Evolutionary conservation across 352 stramenopile species (phyloP), one percentile per base, ranked within the genome.

Genomic region (Pythium aquatile): DNA sequence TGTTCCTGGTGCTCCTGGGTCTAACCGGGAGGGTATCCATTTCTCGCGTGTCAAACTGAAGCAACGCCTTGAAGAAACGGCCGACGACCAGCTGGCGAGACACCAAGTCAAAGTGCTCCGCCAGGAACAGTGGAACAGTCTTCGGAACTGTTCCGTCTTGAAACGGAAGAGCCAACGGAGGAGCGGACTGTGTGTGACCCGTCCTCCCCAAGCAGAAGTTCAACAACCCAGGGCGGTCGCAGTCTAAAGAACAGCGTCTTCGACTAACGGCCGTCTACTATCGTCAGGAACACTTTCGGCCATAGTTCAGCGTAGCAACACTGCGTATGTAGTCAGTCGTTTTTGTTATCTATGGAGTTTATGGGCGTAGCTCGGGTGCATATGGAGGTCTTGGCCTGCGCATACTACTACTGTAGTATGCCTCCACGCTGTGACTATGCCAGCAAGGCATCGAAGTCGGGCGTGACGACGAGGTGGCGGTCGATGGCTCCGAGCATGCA

Each of bases 381-480:
- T 44, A 11, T 14, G 8, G 37, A 44, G 16, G 37, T 44, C 5
- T 17, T 9, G 37, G 13, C 37, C 37, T 44, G 37, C 20, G 20
- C 20, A 24, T 24, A 24, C 1, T 24, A 24, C 20, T 24, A 24
- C 20, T 24, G 20, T 24, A 24, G 20, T 17, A 9, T 35, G 32
- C 32, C 8, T 35, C 32, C 20, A 24, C 20, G 20, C 20, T 1
- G 16, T 47, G 20, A 61, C 68, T 91, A 94, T 72, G 75, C 75
- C 24, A 95, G 75, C 63, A 95, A 56, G 47, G 78, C 78, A 17
- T 95, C 87, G 70, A 94, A 95, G 81, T 95, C 85, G 32, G 87
- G 87, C 32, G 87, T 95, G 64, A 95, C 79, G 40, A 95, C 83
- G 28, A 95, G 71, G 59, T 95, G 87, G 48, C 82, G 84, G 61